Conservation (phyloP, 192 early-diverging fungal genomes). For the Coemansia sp. region DNA sequence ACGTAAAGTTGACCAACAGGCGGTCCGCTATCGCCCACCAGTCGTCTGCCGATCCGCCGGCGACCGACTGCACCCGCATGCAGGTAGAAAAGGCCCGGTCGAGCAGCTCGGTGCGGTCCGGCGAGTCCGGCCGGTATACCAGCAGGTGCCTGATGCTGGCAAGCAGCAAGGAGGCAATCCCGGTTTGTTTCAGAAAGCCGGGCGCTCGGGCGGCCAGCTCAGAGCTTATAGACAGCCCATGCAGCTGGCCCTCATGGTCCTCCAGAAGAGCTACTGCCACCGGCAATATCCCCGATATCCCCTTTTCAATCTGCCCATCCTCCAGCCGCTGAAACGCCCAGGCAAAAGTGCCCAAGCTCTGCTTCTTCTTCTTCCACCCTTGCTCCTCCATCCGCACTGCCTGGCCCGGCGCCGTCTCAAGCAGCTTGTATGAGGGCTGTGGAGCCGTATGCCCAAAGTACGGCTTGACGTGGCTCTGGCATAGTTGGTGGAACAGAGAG, state of each 20-base stretch:
- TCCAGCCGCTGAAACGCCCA: conserved; percentile 25
- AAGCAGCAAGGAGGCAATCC: conserved; percentile 27
- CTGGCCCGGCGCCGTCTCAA: not conserved
- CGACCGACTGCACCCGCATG: conserved; percentile 10
- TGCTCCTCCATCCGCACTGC: conserved; percentile 9
- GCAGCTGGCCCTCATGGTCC: conserved; percentile 31
- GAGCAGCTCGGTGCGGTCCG: conserved; percentile 12
- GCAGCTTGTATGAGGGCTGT: not conserved
- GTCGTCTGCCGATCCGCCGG: too few species aligned
- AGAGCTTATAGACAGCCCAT: conserved; percentile 20
- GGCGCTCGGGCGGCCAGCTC: conserved; percentile 5
- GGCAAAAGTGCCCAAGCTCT: conserved; percentile 29
- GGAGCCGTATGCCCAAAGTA: conserved; percentile 22
- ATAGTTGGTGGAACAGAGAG: conserved; percentile 14
- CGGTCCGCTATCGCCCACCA: conserved; percentile 34
- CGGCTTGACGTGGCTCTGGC: conserved; percentile 17
- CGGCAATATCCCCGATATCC: conserved; percentile 30
- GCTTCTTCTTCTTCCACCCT: conserved; percentile 22
- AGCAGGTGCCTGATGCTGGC: conserved; percentile 18
- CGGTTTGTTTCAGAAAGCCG: conserved; percentile 34
- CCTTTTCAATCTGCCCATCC: conserved; percentile 4
- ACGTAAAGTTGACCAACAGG: conserved; percentile 26
- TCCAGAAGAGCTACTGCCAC: conserved; percentile 35
- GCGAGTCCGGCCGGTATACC: conserved; percentile 23
- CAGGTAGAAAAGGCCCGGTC: conserved; percentile 17